These are phyloP conservation scores for Blastosporella zonata DNA, from an alignment of 1,284 basidiomycete species.

Conservation along the genomic window DNA sequence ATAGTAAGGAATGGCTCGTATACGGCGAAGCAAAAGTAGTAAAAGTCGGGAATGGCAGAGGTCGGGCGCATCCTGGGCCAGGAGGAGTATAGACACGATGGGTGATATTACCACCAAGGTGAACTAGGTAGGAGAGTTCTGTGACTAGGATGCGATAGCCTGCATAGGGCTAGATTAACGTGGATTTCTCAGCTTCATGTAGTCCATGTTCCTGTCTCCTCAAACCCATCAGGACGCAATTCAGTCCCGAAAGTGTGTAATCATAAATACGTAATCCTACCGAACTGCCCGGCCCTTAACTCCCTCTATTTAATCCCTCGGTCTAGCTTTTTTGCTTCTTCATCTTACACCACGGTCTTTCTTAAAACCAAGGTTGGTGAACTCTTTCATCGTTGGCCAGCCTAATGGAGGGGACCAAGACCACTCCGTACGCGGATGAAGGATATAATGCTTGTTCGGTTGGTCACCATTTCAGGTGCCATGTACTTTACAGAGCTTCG, in stretches of 20 bases:
- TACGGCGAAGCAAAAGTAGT: constrained; percentile 68
- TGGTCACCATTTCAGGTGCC: constrained; percentile 21
- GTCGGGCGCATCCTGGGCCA: constrained; percentile 34
- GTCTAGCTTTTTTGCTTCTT: constrained; percentile 25
- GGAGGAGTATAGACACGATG: constrained; percentile 9
- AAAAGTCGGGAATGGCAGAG: constrained; percentile 67
- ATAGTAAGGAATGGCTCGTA: constrained; percentile 70
- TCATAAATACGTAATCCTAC: constrained; percentile 15
- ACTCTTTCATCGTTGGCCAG: constrained; percentile 38
- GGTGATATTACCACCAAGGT: constrained; percentile 13
- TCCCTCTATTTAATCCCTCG: constrained; percentile 11
- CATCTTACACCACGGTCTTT: constrained; percentile 62
- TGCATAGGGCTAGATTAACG: constrained; percentile 18
- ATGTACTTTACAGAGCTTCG: constrained; percentile 52
- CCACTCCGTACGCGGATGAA: constrained; percentile 37
- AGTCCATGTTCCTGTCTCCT: constrained; percentile 13
- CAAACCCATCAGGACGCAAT: constrained; percentile 7
- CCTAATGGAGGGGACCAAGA: constrained; percentile 81
- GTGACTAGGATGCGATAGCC: constrained; percentile 6
- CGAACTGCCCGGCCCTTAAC: constrained; percentile 32
- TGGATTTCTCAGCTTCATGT: constrained; percentile 20
- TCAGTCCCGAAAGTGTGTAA: constrained; percentile 14
- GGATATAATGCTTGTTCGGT: constrained; percentile 68
- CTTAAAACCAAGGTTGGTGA: constrained; percentile 67
- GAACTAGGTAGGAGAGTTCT: constrained; percentile 6